phyloP scores from a whole-genome alignment of 2,329 filamentous ascomycete genomes.

The Cladosporium sp. region DNA sequence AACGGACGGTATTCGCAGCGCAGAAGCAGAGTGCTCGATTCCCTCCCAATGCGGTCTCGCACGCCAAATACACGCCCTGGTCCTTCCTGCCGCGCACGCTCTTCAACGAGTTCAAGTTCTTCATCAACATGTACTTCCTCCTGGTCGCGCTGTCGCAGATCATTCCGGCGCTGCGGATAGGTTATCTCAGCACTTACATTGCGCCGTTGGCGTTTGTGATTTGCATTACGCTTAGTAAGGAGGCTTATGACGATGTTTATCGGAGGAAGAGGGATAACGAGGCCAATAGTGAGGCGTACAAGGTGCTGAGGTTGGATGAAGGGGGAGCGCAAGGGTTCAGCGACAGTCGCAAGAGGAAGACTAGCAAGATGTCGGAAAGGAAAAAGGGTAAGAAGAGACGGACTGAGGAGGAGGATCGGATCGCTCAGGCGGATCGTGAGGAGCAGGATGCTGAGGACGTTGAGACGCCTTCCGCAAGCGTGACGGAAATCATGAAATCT shows the following conservation, averaged over 20 bases:
- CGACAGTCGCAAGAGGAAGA: conserved; percentile 28
- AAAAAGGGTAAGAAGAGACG: conserved; percentile 30
- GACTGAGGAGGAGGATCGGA: conserved; percentile 31
- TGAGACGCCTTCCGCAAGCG: conserved; percentile 32
- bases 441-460: conserved; percentile 50
- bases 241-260: conserved; percentile 89
- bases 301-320: conserved; percentile 53
- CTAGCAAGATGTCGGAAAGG: conserved; percentile 27
- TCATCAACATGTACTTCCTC: conserved; percentile 99
- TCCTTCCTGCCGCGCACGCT: conserved; percentile 91
- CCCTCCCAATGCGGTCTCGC: conserved; percentile 87
- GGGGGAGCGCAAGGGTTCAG: conserved; percentile 14
- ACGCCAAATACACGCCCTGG: conserved; percentile 95
- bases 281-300: conserved; percentile 89
- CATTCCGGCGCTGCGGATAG: conserved; percentile 83
- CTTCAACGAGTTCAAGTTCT: conserved; percentile 99
- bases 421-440: conserved; percentile 68
- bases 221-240: conserved; percentile 87
- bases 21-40: conserved; percentile 69
- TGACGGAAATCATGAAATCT: conserved; percentile 67
- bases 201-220: conserved; percentile 90
- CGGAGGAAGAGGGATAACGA: conserved; percentile 83
- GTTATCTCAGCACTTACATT: conserved; percentile 92
- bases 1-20: conserved; percentile 72
- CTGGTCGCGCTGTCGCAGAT: conserved; percentile 92